These are phyloP conservation scores for Suhomyces terraborum DNA, from an alignment of 1,139 yeast genomes.

Conservation along the genomic window DNA sequence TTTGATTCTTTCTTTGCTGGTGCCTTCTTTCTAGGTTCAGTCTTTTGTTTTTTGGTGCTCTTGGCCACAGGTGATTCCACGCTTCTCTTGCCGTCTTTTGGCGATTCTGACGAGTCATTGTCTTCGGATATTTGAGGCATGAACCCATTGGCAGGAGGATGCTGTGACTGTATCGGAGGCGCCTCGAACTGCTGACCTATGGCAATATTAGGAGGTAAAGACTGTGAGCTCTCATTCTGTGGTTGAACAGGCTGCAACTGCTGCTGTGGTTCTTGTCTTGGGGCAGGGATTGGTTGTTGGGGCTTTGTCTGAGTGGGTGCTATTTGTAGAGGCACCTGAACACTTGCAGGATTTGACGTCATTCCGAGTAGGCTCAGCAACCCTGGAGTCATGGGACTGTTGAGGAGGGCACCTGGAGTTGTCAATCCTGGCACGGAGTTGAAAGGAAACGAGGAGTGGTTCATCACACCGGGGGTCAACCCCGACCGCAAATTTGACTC, in stretches of 20 bases:
- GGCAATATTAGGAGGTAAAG: not conserved
- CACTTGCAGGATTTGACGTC: conserved; percentile 14
- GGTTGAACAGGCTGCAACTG: too few species aligned
- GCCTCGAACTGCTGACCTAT: not conserved
- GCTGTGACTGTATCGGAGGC: conserved; percentile 1
- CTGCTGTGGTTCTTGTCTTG: not conserved
- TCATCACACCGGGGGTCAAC: conserved; percentile 41
- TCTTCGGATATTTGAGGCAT: conserved; percentile 10
- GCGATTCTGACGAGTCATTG: conserved; percentile 2
- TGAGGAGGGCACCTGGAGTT: conserved; percentile 47
- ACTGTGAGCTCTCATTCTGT: not conserved
- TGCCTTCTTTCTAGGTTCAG: conserved; percentile 11
- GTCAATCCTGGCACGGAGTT: conserved; percentile 41
- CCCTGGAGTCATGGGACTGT: conserved; percentile 49
- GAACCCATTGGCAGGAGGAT: conserved; percentile 2
- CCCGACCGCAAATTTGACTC: conserved; percentile 70
- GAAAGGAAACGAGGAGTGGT: conserved; percentile 13
- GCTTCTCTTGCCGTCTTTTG: conserved; percentile 16
- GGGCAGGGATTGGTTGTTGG: not conserved
- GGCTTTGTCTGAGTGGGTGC: conserved; percentile 1
- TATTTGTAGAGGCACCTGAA: not conserved
- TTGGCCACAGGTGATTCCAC: conserved; percentile 10
- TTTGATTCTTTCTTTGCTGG: conserved; percentile 2
- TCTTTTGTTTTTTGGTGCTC: conserved; percentile 14
- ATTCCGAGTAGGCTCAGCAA: conserved; percentile 28